phyloP scores from a whole-genome alignment of 1,284 basidiomycete species.

The Fomitopsis palustris region DNA sequence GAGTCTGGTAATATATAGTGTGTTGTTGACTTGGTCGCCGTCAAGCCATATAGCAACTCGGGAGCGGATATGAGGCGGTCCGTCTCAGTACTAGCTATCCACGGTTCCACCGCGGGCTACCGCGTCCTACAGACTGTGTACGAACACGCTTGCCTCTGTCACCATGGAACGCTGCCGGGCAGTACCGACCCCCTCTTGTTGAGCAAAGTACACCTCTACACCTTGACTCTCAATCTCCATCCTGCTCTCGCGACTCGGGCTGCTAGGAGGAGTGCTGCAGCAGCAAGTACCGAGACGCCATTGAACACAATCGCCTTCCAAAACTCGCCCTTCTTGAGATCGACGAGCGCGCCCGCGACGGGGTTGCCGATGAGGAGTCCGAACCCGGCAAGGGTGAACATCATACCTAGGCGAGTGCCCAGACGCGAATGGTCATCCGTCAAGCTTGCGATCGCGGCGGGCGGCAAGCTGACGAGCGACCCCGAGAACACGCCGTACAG shows the following conservation, averaged over 20 bases:
- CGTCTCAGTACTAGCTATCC: no score
- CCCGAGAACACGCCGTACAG: slow-evolving; percentile 28
- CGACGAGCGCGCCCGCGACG: slow-evolving; percentile 7
- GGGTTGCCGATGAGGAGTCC: slow-evolving; percentile 12
- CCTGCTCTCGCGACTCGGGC: neutral
- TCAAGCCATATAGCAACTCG: no score
- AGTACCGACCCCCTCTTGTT: no score
- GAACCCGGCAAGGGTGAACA: slow-evolving; percentile 6
- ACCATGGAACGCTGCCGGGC: no score
- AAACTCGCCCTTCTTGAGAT: slow-evolving; percentile 4
- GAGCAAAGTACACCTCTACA: slow-evolving; percentile 2
- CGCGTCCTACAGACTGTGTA: no score
- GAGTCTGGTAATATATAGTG: no score
- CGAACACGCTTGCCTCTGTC: no score
- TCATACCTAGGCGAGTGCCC: slow-evolving; percentile 10
- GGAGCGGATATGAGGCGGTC: no score
- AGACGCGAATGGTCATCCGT: slow-evolving; percentile 4
- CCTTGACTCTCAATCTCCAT: neutral
- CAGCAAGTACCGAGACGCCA: neutral
- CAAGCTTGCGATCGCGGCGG: slow-evolving; percentile 3
- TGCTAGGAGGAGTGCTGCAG: neutral
- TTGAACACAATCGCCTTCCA: slow-evolving; percentile 7
- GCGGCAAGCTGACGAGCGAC: slow-evolving; percentile 7
- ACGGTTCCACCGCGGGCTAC: no score
- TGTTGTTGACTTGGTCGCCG: no score